Conservation (phyloP, 441 rosid genomes). For the Euphorbia corollata region DNA sequence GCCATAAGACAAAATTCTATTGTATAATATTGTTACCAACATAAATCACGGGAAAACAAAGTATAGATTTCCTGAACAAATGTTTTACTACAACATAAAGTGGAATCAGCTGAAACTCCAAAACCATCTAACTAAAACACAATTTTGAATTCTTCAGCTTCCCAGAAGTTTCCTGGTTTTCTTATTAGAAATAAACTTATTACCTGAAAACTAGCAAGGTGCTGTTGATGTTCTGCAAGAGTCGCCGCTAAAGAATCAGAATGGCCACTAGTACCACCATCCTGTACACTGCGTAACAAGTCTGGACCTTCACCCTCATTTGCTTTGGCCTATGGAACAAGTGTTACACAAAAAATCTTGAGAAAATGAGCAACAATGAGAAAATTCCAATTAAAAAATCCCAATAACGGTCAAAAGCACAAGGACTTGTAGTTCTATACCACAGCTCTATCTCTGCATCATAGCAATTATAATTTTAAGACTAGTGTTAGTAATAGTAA, state of each 20-base stretch:
- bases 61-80: neutral
- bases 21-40: conserved; percentile 3
- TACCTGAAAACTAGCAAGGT: conserved; percentile 97
- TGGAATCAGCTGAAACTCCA: neutral
- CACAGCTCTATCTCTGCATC: neutral
- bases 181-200: conserved; percentile 7
- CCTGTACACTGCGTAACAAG: conserved; percentile 61
- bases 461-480: neutral
- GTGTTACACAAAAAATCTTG: conserved; percentile 14
- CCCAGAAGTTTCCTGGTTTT: neutral
- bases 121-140: conserved; percentile 7
- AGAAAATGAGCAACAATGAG: conserved; percentile 9
- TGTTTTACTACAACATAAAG: conserved; percentile 15
- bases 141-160: conserved; percentile 8
- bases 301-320: conserved; percentile 98
- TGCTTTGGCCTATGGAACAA: conserved; percentile 68
- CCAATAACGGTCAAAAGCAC: neutral
- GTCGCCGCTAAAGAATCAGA: conserved; percentile 87
- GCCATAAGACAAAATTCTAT: neutral
- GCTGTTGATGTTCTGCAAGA: conserved; percentile 93
- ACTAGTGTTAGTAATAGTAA: neutral
- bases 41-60: conserved; percentile 11
- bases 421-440: conserved; percentile 3
- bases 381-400: conserved; percentile 9
- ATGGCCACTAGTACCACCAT: conserved; percentile 80